phyloP scores from a whole-genome alignment of 345 rosid genomes.

The Bruguiera parviflora region DNA sequence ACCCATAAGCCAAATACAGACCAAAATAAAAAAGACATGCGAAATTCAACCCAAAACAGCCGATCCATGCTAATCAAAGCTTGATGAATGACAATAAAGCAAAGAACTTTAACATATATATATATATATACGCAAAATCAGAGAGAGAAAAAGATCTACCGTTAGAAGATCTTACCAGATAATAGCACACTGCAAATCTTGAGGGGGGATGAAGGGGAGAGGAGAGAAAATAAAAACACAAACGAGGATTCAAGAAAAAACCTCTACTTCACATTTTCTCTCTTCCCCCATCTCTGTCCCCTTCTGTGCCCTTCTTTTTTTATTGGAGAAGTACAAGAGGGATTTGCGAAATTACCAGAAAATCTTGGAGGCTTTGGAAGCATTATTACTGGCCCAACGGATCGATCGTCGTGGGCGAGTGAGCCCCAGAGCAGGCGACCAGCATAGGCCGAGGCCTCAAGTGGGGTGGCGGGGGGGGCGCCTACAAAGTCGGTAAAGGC shows the following conservation, averaged over 20 bases:
- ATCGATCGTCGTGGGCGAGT: too few species aligned
- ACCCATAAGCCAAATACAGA: neutral
- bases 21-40: neutral
- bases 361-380: neutral
- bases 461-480: too few species aligned
- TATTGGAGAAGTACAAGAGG: neutral
- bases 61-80: constrained; percentile 5
- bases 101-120: neutral
- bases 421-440: too few species aligned
- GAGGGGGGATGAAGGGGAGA: neutral
- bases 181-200: neutral
- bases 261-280: neutral
- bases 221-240: neutral
- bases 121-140: neutral
- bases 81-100: neutral
- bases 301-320: neutral
- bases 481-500: too few species aligned
- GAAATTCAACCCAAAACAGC: neutral
- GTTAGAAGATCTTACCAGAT: neutral
- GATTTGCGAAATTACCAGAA: neutral
- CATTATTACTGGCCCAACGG: neutral
- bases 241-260: neutral
- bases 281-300: too few species aligned
- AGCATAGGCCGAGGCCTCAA: too few species aligned
- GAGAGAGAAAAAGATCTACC: neutral